A percentile compares a stretch with the other conserved stretches of the same genome.
These are phyloP conservation scores for Chaetomiaceae sp. DNA, from an alignment of 2,329 filamentous ascomycete genomes.

Conservation along the genomic window DNA sequence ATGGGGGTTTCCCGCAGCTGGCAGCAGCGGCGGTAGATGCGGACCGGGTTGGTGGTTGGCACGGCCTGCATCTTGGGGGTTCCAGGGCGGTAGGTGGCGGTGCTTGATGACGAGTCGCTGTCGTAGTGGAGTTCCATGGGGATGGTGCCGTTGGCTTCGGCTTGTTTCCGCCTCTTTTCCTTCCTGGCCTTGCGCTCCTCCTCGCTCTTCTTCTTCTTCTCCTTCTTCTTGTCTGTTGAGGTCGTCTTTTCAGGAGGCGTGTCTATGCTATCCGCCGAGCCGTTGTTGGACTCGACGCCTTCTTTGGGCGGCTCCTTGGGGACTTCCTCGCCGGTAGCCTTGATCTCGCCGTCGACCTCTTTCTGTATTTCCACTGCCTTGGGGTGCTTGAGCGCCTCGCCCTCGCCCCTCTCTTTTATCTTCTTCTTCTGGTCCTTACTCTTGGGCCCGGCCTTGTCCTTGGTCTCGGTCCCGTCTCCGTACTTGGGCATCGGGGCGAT, in stretches of 20 bases:
- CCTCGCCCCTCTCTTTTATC: constrained; percentile 65
- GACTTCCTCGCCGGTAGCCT: constrained; percentile 37
- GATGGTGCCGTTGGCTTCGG: constrained; percentile 80
- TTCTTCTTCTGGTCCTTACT: constrained; percentile 60
- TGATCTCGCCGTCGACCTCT: constrained; percentile 37
- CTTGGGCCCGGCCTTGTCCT: constrained; percentile 34
- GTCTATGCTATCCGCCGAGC: neutral
- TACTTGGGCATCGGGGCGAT: constrained; percentile 86
- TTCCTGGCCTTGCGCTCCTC: constrained; percentile 89
- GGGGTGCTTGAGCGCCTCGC: constrained; percentile 65
- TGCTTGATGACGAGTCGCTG: constrained; percentile 47
- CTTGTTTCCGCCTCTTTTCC: constrained; percentile 78
- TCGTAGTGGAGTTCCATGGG: constrained; percentile 78
- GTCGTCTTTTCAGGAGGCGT: constrained; percentile 18
- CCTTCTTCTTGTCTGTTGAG: constrained; percentile 62
- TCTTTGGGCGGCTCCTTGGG: constrained; percentile 39
- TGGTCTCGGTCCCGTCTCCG: constrained; percentile 49
- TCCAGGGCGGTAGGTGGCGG: constrained; percentile 24
- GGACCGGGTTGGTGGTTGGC: constrained; percentile 83
- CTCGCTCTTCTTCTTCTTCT: constrained; percentile 94
- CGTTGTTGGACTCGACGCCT: constrained; percentile 24
- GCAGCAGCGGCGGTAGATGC: constrained; percentile 92
- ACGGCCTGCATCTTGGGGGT: constrained; percentile 53
- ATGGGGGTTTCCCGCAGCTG: constrained; percentile 90
- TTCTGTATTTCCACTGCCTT: constrained; percentile 56